phyloP scores from a whole-genome alignment of 805 yeast species.

The Ogataea paraovalis region DNA sequence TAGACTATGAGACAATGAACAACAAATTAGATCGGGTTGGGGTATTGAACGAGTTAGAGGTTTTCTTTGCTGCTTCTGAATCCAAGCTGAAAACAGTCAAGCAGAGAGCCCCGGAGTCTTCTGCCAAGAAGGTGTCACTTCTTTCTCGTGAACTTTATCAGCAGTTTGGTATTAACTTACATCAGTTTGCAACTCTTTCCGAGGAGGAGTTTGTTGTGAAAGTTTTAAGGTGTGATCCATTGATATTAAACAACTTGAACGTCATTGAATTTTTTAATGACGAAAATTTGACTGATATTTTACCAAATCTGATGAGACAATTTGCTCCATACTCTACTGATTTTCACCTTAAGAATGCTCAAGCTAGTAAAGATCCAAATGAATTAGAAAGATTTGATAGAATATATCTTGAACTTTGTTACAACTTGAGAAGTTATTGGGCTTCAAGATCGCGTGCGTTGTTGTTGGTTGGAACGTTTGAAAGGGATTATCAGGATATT shows the following conservation, averaged over 20 bases:
- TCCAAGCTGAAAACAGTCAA: slow-evolving; percentile 20
- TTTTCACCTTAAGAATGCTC: slow-evolving; percentile 32
- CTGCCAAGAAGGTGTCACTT: slow-evolving; percentile 45
- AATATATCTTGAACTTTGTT: slow-evolving; percentile 62
- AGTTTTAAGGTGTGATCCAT: slow-evolving; percentile 58
- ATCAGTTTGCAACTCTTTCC: slow-evolving; percentile 48
- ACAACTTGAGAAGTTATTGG: slow-evolving; percentile 70
- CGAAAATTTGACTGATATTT: slow-evolving; percentile 58
- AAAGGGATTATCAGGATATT: slow-evolving; percentile 63
- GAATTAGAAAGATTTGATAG: slow-evolving; percentile 68
- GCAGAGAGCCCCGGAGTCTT: slow-evolving; percentile 37
- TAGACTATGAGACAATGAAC: slow-evolving; percentile 41
- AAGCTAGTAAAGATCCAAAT: slow-evolving; percentile 50
- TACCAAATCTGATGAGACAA: slow-evolving; percentile 50
- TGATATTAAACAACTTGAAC: slow-evolving; percentile 48
- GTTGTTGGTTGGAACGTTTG: slow-evolving; percentile 49
- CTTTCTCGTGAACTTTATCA: slow-evolving; percentile 71
- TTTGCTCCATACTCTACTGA: slow-evolving; percentile 64
- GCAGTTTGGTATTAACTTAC: slow-evolving; percentile 76
- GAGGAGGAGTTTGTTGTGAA: slow-evolving; percentile 53
- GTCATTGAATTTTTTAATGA: slow-evolving; percentile 67
- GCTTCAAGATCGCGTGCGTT: slow-evolving; percentile 64
- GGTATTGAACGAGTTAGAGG: slow-evolving; percentile 60
- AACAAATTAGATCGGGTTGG: slow-evolving; percentile 54
- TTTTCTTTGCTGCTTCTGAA: slow-evolving; percentile 45